These are phyloP conservation scores for Rhodotorula sphaerocarpa DNA, from an alignment of 768 basidiomycete species.

Conservation along the genomic window DNA sequence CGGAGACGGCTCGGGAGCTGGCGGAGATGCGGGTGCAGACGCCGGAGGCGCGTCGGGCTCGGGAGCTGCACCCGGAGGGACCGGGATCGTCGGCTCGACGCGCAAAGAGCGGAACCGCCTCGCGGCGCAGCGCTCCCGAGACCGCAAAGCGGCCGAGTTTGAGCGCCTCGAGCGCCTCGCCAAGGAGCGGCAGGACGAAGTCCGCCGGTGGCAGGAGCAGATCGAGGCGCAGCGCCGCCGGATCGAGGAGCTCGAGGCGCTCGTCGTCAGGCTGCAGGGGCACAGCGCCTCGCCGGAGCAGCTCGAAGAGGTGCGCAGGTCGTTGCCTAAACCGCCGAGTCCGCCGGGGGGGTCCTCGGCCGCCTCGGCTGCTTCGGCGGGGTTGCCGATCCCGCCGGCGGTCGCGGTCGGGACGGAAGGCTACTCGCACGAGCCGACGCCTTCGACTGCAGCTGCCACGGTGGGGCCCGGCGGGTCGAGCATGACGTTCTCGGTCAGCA, in stretches of 20 bases:
- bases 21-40: too few relatives aligned
- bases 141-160: constrained; percentile 11
- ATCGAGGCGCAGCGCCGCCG: background rate
- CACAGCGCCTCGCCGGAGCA: background rate
- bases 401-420: too few relatives aligned
- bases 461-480: too few relatives aligned
- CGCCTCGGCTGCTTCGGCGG: background rate
- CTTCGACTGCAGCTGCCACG: too few relatives aligned
- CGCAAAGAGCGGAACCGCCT: constrained; percentile 26
- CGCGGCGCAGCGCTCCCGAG: constrained; percentile 20
- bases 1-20: background rate
- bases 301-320: background rate
- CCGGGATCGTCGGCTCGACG: too few relatives aligned
- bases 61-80: too few relatives aligned
- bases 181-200: constrained; percentile 1
- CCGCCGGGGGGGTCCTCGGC: background rate
- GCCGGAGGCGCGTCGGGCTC: too few relatives aligned
- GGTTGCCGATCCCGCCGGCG: background rate
- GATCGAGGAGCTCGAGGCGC: background rate
- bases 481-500: too few relatives aligned
- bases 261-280: background rate
- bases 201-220: background rate
- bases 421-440: too few relatives aligned
- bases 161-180: background rate
- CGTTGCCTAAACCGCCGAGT: background rate